Evolutionary conservation across 2,329 filamentous ascomycete species (phyloP).

Genomic region (Huntiella savannae): DNA sequence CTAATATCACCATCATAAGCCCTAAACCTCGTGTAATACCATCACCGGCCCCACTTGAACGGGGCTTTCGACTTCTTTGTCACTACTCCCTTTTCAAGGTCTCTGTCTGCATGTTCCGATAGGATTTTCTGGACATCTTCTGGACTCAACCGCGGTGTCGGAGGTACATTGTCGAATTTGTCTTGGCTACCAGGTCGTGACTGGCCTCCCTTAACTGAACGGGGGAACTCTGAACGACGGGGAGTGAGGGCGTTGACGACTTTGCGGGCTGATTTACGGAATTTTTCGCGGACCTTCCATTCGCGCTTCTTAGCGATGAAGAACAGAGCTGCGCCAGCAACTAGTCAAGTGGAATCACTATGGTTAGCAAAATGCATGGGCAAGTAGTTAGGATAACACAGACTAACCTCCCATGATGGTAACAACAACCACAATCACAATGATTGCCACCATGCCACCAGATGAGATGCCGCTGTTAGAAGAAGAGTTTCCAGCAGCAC

Average conservation of each 20-base stretch:
- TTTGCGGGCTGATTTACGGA: constrained; percentile 47
- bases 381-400: neutral
- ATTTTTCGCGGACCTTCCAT: constrained; percentile 57
- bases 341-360: constrained; percentile 20
- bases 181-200: constrained; percentile 19
- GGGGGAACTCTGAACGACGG: constrained; percentile 39
- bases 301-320: constrained; percentile 69
- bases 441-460: constrained; percentile 54
- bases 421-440: constrained; percentile 49
- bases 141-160: constrained; percentile 34
- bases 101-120: constrained; percentile 14
- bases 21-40: too few species aligned
- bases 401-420: constrained; percentile 49
- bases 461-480: constrained; percentile 45
- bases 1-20: too few species aligned
- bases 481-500: constrained; percentile 43
- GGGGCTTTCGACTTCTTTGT: too few species aligned
- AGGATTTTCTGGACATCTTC: constrained; percentile 14
- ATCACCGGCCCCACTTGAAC: constrained; percentile 13
- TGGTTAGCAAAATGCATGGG: constrained; percentile 3
- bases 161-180: constrained; percentile 36
- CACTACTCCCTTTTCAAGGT: constrained; percentile 36
- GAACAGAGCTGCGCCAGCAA: constrained; percentile 48
- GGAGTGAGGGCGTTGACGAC: constrained; percentile 45
- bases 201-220: constrained; percentile 29